Evolutionary conservation across 352 stramenopile genomes (phyloP).

Genomic region (Phytophthora cajani): DNA sequence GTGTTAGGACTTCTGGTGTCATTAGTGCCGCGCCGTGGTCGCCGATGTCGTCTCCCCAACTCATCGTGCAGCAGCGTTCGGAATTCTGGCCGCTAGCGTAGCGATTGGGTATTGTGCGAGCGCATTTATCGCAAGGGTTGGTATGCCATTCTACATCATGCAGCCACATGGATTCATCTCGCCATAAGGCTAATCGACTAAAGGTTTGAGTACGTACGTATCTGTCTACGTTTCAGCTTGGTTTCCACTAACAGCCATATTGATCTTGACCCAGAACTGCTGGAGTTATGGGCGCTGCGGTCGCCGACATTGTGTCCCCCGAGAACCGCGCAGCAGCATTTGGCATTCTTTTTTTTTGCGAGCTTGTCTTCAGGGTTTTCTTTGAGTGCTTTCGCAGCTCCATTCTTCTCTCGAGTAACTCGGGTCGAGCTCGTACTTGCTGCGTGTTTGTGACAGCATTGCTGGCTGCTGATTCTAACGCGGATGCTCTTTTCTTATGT

Average conservation of each 20-base stretch:
- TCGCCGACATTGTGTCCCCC: constrained; percentile 67
- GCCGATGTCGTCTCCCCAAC: constrained; percentile 64
- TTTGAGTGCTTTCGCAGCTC: constrained; percentile 57
- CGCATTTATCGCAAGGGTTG: constrained; percentile 63
- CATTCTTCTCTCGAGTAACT: constrained; percentile 68
- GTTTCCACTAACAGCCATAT: neutral
- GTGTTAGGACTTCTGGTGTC: constrained; percentile 63
- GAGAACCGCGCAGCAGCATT: constrained; percentile 67
- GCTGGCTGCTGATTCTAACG: neutral
- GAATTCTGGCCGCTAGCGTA: no score
- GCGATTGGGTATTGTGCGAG: no score
- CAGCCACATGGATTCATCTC: constrained; percentile 60
- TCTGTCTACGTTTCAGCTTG: no score
- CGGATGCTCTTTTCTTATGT: neutral
- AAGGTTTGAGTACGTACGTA: constrained; percentile 65
- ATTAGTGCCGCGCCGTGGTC: constrained; percentile 66
- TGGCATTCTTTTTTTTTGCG: constrained; percentile 68
- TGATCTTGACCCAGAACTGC: constrained; percentile 44
- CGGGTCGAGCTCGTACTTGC: constrained; percentile 27
- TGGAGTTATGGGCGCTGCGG: constrained; percentile 64
- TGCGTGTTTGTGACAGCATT: neutral
- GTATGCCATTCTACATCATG: constrained; percentile 74
- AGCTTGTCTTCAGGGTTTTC: constrained; percentile 66
- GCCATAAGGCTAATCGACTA: constrained; percentile 65
- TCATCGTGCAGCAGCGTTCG: constrained; percentile 67